Percentiles rank a stretch among this genome's conserved stretches.
Evolutionary conservation across 139 green algal genomes (phyloP).

Genomic region (Closterium sp.): DNA sequence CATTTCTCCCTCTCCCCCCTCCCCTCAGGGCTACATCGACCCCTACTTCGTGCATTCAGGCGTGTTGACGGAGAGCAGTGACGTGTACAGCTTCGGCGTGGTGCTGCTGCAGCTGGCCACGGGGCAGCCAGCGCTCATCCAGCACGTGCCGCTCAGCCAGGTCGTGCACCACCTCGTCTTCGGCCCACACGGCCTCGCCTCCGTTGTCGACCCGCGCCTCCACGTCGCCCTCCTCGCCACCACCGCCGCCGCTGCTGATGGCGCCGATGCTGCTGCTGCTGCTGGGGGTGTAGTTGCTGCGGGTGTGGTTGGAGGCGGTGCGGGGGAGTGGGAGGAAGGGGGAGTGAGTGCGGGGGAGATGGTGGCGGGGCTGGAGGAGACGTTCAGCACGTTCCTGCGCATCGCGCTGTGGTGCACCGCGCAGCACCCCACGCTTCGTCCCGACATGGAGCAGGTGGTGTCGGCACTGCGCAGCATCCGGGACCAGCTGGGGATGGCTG

Average conservation of each 20-base stretch:
- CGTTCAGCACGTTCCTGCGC: background rate
- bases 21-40: background rate
- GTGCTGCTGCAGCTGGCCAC: background rate
- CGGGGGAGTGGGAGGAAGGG: background rate
- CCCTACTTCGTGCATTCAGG: background rate
- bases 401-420: background rate
- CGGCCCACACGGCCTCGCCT: background rate
- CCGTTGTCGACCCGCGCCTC: background rate
- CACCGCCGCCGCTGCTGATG: too few species aligned
- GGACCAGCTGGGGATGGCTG: background rate
- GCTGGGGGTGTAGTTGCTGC: too few species aligned
- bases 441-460: background rate
- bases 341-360: background rate
- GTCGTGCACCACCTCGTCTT: background rate
- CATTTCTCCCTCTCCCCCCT: background rate
- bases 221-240: background rate
- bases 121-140: background rate
- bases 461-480: background rate
- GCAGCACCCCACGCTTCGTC: background rate
- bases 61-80: background rate
- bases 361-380: background rate
- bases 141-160: background rate
- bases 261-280: too few species aligned
- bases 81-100: background rate
- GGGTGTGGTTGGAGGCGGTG: too few species aligned